Evolutionary conservation across 1,284 basidiomycete species (phyloP), one percentile per base, ranked within the genome.

Genomic region (Ceratobasidium theobromae): DNA sequence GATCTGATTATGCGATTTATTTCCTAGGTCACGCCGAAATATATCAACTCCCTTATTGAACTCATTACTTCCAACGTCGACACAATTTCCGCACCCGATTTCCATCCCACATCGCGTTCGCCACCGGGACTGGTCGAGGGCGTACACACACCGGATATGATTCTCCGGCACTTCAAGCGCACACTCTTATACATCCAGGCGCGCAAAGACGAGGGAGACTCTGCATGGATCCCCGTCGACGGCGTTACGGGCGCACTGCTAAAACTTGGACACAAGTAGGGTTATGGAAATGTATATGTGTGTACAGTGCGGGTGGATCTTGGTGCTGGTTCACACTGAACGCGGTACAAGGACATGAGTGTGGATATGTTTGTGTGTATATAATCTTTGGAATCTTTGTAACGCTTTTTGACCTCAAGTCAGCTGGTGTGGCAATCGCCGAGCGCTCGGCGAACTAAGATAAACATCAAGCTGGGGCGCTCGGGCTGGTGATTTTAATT

Each of bases 31-130:
- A 91, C 93, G 30, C 86, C 95, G 14, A 96, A 95, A 79, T 97
- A 95, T 72, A 88, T 97, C 69, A 96, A 95, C 77, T 92, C 89
- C 68, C 84, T 97, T 51, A 92, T 97, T 23, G 94, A 97, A 73
- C 83, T 97, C 33, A 95, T 97, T 76, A 91, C 92, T 0, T 87
- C 87, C 23, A 92, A 89, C 72, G 92, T 97, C 75, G 94, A 97
- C 77, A 86, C 84, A 69, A 89, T 95, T 71, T 84, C 88, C 46
- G 88, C 87, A 1, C 86, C 82, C 2, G 93, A 96, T 73, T 86
- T 94, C 2, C 91, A 95, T 74, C 89, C 91, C 0, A 87, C 91
- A 0, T 86, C 91, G 68, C 84, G 89, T 53, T 87, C 84, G 43
- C 89, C 85, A 52, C 88, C 85, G 30, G 93, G 93, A 14, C 82